Conservation (phyloP, 2,329 filamentous ascomycete genomes). For the Meredithiella fracta region DNA sequence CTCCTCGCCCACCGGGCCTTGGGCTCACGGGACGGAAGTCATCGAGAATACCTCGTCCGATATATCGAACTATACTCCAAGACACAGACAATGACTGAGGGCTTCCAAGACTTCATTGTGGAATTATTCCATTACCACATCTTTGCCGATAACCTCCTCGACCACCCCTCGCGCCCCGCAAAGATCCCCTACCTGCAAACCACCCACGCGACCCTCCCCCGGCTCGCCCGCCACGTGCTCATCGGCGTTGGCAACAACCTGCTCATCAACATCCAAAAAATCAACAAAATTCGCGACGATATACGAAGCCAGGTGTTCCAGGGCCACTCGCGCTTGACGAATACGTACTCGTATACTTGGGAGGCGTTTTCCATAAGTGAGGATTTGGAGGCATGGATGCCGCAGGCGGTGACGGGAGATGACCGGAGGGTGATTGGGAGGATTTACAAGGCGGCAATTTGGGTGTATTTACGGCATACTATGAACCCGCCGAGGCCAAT, state of each 20-base stretch:
- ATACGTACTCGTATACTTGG: not conserved
- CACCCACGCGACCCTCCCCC: slow-evolving; percentile 20
- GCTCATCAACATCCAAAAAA: slow-evolving; percentile 62
- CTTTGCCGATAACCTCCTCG: slow-evolving; percentile 45
- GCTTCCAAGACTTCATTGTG: slow-evolving; percentile 47
- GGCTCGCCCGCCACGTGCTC: slow-evolving; percentile 35
- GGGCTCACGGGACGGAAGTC: slow-evolving; percentile 45
- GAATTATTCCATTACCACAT: slow-evolving; percentile 80
- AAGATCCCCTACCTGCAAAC: slow-evolving; percentile 30
- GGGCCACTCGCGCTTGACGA: not conserved
- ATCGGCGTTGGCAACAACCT: slow-evolving; percentile 71
- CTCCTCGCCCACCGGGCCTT: slow-evolving; percentile 41
- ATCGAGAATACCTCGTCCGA: slow-evolving; percentile 62
- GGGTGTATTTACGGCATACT: slow-evolving; percentile 46
- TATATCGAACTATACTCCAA: slow-evolving; percentile 56
- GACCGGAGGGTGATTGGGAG: slow-evolving; percentile 38
- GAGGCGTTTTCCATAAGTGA: slow-evolving; percentile 41
- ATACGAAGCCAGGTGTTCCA: slow-evolving; percentile 49
- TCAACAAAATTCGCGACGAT: slow-evolving; percentile 58
- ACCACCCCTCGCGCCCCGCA: slow-evolving; percentile 27
- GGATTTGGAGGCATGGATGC: slow-evolving; percentile 58
- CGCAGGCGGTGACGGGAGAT: slow-evolving; percentile 41
- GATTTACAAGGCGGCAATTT: slow-evolving; percentile 50
- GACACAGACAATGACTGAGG: slow-evolving; percentile 44
- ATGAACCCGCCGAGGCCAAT: slow-evolving; percentile 34